These are phyloP conservation scores for Pythium apleroticum DNA, from an alignment of 352 stramenopile genomes.

Conservation along the genomic window DNA sequence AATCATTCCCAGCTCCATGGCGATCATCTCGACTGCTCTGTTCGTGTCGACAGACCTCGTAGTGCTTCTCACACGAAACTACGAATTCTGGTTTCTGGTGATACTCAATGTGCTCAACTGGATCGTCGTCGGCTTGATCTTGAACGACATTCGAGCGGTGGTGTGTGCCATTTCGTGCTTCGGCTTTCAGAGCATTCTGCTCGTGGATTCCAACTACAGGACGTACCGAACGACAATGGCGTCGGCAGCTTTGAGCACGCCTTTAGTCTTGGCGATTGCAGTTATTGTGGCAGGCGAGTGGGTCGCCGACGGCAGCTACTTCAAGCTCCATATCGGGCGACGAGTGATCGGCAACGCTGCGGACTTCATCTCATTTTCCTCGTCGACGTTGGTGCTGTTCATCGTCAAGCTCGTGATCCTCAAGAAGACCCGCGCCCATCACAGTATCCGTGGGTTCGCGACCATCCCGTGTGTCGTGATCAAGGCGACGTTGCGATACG, in stretches of 20 bases:
- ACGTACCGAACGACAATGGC: conserved; percentile 11
- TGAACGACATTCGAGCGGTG: conserved; percentile 3
- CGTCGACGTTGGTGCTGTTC: conserved; percentile 13
- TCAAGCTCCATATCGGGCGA: neutral
- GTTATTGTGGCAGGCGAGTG: neutral
- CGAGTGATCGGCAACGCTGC: conserved; percentile 3
- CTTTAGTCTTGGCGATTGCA: conserved; percentile 2
- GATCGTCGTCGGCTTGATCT: conserved; percentile 7
- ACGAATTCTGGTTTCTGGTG: conserved; percentile 23
- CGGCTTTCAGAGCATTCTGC: conserved; percentile 9
- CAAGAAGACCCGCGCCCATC: conserved; percentile 7
- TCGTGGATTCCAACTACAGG: conserved; percentile 19
- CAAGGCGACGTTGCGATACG: conserved; percentile 6
- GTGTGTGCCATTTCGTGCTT: conserved; percentile 6
- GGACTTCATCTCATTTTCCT: conserved; percentile 16
- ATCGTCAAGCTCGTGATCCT: conserved; percentile 5
- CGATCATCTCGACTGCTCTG: conserved; percentile 5
- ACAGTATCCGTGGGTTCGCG: neutral
- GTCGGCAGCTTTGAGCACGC: conserved; percentile 7
- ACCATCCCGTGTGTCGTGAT: conserved; percentile 17
- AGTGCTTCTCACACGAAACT: neutral
- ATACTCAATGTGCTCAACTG: conserved; percentile 17
- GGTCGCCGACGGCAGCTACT: conserved; percentile 11
- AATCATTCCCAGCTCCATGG: neutral
- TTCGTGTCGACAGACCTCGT: conserved; percentile 15